Evolutionary conservation across 805 yeast genomes (phyloP), one percentile per base, ranked within the genome.

Genomic region (Citeromyces matritensis): DNA sequence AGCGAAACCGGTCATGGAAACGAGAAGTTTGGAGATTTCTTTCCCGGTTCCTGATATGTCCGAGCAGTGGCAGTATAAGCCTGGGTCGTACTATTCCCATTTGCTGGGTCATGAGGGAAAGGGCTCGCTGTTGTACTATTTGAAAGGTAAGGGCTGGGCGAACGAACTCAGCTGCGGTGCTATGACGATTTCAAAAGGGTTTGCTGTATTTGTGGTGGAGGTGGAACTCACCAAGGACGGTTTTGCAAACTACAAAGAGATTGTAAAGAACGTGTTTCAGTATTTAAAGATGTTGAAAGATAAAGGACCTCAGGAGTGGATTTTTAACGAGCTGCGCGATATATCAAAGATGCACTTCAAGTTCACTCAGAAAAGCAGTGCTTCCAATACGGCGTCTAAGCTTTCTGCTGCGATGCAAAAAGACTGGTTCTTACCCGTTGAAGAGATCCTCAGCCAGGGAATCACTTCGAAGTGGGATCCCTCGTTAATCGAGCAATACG

Each of bases 61-160:
- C 32, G 67, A 65, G 15, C 50, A 57, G 31, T 81, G 86, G 81
- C 65, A 67, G 33, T 63, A 66, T 15, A 72, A 72, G 41, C 94
- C 96, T 0, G 63, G 69, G 5, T 69, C 65, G 34, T 80, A 84
- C 51, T 66, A 59, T 40, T 70, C 86, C 13, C 96, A 91, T 50
- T 59, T 91, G 33, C 57, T 88, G 30, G 97, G 97, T 26, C 97
- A 88, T 51, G 98, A 88, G 56, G 81, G 91, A 30, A 64, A 75
- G 30, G 97, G 97, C 2, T 84, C 95, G 2, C 50, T 88, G 12
- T 60, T 84, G 24, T 68, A 74, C 34, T 65, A 63, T 39, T 65
- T 88, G 40, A 88, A 84, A 53, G 48, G 56, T 23, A 58, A 66
- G 39, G 80, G 86, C 9, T 81, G 86, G 84, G 94, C 88, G 5